Base-by-base conservation (phyloP, 2,329 filamentous ascomycete genomes). In the Drechslerella dactyloides region DNA sequence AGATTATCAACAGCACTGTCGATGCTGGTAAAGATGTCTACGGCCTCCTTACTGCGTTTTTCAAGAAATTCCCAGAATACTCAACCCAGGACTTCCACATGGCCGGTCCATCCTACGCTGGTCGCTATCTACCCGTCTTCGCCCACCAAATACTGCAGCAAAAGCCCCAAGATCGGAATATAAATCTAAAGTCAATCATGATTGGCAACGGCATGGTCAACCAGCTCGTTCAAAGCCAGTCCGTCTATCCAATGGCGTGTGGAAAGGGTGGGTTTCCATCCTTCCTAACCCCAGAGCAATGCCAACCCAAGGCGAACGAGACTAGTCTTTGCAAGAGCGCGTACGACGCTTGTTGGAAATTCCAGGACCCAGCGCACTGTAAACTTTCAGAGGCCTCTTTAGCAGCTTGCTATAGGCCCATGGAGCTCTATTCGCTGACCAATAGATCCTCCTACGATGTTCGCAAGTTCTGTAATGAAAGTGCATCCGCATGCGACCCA, bases 341-440 rank as follows among this genome's bases (percentile, higher is more conserved):
- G 79, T 97, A 97, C 78, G 83, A 93, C 81, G 85, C 84, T 80
- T 99, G 94, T 86, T 97, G 97, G 84, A 88, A 91, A 78, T 90
- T 88, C 70, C 90, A 94, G 82, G 96, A 91, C 77, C 88, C 70
- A 91, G 94, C 81, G 96, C 90, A 77, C 86, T 91, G 75, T 96
- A 91, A 90, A 88, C 88, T 76, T 97, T 94, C 79, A 92, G 97
- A 0, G 93, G 93, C 52, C 93, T 93, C 51, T 89, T 90, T 76
- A 97, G 97, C 80, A 97, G 97, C 94, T 86, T 97, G 94, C 82
- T 97, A 99, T 85, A 97, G 97, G 69, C 85, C 97, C 81, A 88
- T 97, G 74, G 91, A 89, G 42, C 93, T 93, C 54, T 97, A 96
- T 85, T 93, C 97, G 83, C 87, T 87, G 76, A 96, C 90, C 27